Percentiles rank a stretch among this genome's conserved stretches.
phyloP scores from a whole-genome alignment of 495 filamentous ascomycete species.

The Beverwykella pulmonaria region DNA sequence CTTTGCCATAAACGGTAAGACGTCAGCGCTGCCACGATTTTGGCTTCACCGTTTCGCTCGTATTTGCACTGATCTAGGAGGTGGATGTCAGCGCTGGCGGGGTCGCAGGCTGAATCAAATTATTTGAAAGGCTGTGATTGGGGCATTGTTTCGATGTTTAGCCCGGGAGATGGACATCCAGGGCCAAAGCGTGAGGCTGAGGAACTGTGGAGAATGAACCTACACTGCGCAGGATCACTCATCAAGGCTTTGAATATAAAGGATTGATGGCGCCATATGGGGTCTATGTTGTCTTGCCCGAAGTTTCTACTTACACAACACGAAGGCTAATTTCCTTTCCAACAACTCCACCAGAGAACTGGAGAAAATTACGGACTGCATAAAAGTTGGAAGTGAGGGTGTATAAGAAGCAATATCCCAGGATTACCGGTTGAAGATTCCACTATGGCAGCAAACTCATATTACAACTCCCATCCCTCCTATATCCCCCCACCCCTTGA shows the following conservation, averaged over 20 bases:
- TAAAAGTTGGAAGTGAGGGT: no score
- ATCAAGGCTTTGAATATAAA: neutral
- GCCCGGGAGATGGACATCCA: neutral
- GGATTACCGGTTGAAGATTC: neutral
- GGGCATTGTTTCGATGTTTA: neutral
- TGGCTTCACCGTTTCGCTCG: neutral
- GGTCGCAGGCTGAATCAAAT: neutral
- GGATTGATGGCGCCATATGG: neutral
- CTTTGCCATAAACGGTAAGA: neutral
- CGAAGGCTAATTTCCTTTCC: neutral
- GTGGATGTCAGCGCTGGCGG: neutral
- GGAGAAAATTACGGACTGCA: no score
- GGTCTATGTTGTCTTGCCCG: neutral
- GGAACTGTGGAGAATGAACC: neutral
- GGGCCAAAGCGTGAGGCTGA: neutral
- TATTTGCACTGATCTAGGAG: neutral
- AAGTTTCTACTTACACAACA: neutral
- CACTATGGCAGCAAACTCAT: constrained; percentile 24
- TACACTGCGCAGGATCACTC: neutral
- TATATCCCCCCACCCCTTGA: neutral
- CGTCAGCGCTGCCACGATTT: neutral
- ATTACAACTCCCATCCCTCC: constrained; percentile 8
- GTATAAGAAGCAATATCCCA: neutral
- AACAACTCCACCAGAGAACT: neutral
- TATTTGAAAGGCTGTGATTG: neutral